phyloP scores from a whole-genome alignment of 2,329 filamentous ascomycete genomes.

The Fusarium secorum region DNA sequence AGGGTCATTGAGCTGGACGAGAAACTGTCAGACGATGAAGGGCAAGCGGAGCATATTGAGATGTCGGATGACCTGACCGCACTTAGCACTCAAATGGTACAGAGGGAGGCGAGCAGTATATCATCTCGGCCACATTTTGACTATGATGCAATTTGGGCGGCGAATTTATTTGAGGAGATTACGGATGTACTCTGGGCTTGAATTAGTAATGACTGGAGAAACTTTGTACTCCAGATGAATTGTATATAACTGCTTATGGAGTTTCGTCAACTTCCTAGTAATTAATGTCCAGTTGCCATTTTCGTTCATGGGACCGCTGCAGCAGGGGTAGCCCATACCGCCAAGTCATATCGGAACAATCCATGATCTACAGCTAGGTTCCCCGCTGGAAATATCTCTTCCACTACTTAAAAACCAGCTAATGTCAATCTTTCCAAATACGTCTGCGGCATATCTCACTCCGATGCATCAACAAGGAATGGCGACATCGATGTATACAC shows the following conservation, averaged over 20 bases:
- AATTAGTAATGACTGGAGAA: neutral
- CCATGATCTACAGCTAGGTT: neutral
- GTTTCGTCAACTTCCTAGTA: neutral
- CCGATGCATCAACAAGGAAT: neutral
- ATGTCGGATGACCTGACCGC: rapidly evolving
- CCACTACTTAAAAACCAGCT: neutral
- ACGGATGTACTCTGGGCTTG: slow-evolving; percentile 8
- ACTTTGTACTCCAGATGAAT: rapidly evolving
- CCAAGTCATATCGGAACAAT: neutral
- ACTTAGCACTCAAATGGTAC: neutral
- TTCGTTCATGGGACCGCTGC: neutral
- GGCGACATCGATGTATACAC: neutral
- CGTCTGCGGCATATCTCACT: neutral
- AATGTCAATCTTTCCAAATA: neutral
- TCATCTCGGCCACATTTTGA: neutral
- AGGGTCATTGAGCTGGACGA: neutral
- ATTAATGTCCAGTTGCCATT: neutral
- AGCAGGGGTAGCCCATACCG: neutral
- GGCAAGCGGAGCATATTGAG: rapidly evolving
- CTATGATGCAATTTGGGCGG: slow-evolving; percentile 18
- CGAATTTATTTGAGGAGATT: slow-evolving; percentile 13
- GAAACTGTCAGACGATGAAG: neutral
- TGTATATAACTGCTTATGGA: neutral
- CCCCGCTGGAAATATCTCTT: neutral
- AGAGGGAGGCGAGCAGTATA: neutral